Evolutionary conservation across 768 basidiomycete genomes (phyloP).

Genomic region (Collybiopsis confluens): DNA sequence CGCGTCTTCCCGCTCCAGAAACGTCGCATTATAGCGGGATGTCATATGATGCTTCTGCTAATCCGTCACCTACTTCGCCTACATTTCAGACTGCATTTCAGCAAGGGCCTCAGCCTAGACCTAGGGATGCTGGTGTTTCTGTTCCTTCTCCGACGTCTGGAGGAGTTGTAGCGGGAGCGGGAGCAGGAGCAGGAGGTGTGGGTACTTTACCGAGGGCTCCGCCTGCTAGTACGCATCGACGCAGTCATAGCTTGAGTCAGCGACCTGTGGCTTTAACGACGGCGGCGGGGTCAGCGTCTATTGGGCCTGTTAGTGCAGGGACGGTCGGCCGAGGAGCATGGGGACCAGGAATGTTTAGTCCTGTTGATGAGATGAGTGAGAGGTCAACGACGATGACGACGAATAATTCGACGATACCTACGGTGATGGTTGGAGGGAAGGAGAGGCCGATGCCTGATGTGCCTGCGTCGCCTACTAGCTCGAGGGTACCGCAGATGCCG

Average conservation of each 20-base stretch:
- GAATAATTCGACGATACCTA: not conserved
- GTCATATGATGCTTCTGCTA: slow-evolving; percentile 63
- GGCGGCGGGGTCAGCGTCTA: not conserved
- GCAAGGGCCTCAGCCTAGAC: slow-evolving; percentile 54
- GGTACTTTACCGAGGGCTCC: slow-evolving; percentile 61
- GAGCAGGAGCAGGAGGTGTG: slow-evolving; percentile 18
- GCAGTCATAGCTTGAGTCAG: slow-evolving; percentile 83
- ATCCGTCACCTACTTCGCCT: slow-evolving; percentile 58
- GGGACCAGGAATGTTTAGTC: slow-evolving; percentile 60
- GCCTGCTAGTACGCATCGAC: slow-evolving; percentile 71
- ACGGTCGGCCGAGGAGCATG: slow-evolving; percentile 41
- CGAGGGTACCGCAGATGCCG: slow-evolving; percentile 30
- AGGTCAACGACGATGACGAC: slow-evolving; percentile 10
- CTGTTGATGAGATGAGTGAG: slow-evolving; percentile 40
- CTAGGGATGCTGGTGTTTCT: slow-evolving; percentile 58
- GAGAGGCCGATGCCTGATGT: not conserved
- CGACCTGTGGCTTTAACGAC: slow-evolving; percentile 35
- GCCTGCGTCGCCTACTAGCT: not conserved
- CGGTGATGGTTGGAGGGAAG: not conserved
- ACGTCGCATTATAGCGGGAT: slow-evolving; percentile 77
- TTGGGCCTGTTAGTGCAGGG: slow-evolving; percentile 5
- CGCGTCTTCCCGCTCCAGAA: slow-evolving; percentile 76
- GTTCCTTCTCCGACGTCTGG: slow-evolving; percentile 18
- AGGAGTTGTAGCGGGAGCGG: slow-evolving; percentile 1
- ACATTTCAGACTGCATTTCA: slow-evolving; percentile 35